A percentile compares a stretch with the other conserved stretches of the same genome.
phyloP scores from a whole-genome alignment of 441 rosid genomes.

The Pelargonium citronellum region DNA sequence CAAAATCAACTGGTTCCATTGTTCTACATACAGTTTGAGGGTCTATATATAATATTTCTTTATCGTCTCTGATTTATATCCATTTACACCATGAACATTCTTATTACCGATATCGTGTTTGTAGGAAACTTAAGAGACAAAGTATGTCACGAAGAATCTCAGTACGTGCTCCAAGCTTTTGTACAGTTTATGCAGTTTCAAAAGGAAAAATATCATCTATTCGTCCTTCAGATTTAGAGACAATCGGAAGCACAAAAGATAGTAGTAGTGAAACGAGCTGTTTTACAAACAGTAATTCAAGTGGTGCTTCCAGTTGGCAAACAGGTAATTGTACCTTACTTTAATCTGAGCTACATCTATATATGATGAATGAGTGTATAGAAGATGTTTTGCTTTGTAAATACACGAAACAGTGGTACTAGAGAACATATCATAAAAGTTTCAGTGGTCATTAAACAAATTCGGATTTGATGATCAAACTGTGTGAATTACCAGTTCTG shows the following conservation, averaged over 20 bases:
- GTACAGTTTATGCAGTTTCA: slow-evolving; percentile 72
- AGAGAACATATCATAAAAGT: not conserved
- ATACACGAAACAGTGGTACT: not conserved
- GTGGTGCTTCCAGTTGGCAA: slow-evolving; percentile 36
- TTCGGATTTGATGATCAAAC: not conserved
- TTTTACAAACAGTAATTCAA: slow-evolving; percentile 39
- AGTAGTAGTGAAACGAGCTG: slow-evolving; percentile 42
- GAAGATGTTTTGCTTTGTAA: not conserved
- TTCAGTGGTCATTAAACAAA: not conserved
- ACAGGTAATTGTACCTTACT: slow-evolving; percentile 34
- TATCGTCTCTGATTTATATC: slow-evolving; percentile 5
- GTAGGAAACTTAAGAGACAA: slow-evolving; percentile 46
- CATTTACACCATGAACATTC: not conserved
- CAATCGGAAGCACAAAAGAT: slow-evolving; percentile 41
- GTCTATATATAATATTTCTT: not conserved
- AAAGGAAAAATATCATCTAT: slow-evolving; percentile 70
- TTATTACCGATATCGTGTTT: slow-evolving; percentile 17
- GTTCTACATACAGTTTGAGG: not conserved
- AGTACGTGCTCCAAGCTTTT: slow-evolving; percentile 49
- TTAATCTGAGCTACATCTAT: slow-evolving; percentile 5
- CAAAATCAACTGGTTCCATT: not conserved
- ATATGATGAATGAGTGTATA: not conserved
- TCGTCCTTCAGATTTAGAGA: slow-evolving; percentile 61
- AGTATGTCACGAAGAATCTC: slow-evolving; percentile 64
- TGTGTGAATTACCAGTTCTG: not conserved